phyloP scores from a whole-genome alignment of 2,329 filamentous ascomycete species.

The Monilinia fructigena region DNA sequence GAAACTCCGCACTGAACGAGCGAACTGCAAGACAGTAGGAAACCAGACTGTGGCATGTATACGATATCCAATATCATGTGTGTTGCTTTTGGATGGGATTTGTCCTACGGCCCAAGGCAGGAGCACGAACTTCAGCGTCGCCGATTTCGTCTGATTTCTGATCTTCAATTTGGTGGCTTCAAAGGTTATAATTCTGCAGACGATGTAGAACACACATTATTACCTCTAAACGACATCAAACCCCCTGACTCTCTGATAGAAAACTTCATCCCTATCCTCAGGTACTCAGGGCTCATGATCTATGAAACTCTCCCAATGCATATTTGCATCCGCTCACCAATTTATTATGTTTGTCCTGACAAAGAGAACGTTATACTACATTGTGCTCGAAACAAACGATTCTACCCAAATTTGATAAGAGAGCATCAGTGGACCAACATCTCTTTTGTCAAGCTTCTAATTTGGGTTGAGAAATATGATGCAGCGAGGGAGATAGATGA shows the following conservation, averaged over 20 bases:
- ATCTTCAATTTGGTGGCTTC: conserved; percentile 4
- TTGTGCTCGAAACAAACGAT: conserved; percentile 7
- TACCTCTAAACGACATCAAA: conserved; percentile 1
- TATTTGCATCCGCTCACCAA: conserved; percentile 1
- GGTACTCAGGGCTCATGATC: background rate
- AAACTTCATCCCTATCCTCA: background rate
- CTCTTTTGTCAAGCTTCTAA: background rate
- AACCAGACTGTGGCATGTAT: conserved; percentile 7
- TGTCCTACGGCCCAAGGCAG: background rate
- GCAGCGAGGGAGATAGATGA: background rate
- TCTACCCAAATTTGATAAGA: background rate
- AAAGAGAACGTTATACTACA: conserved; percentile 6
- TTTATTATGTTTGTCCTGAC: conserved; percentile 15
- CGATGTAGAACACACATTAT: conserved; percentile 2
- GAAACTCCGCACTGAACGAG: conserved; percentile 1
- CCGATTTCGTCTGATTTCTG: background rate
- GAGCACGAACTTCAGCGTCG: background rate
- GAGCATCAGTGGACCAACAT: background rate
- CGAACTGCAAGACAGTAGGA: background rate
- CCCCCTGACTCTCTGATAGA: background rate
- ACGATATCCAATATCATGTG: conserved; percentile 16
- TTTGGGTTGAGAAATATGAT: conserved; percentile 5
- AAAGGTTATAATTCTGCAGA: background rate
- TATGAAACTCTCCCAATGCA: background rate
- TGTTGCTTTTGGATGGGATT: conserved; percentile 16